Percentiles rank a stretch among this genome's conserved stretches.
Evolutionary conservation across 352 stramenopile genomes (phyloP).

Genomic region (Thraustochytrium striatum): DNA sequence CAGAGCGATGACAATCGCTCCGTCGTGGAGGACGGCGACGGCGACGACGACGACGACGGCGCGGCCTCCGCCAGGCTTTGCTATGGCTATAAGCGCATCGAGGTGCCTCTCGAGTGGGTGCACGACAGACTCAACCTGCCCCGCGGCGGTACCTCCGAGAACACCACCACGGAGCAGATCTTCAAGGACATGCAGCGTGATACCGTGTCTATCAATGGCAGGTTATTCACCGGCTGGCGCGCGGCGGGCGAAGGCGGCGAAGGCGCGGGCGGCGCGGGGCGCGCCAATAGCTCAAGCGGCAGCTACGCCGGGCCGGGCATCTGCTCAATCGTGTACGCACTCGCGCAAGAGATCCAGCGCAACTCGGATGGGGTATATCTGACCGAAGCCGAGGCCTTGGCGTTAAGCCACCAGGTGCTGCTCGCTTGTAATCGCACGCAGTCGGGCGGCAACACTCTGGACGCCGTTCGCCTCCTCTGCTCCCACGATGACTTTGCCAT

Average conservation of each 20-base stretch:
- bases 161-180: slow-evolving; percentile 38
- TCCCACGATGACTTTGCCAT: slow-evolving; percentile 28
- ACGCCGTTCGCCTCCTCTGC: slow-evolving; percentile 33
- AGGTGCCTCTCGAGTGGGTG: slow-evolving; percentile 39
- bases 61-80: neutral
- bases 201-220: slow-evolving; percentile 38
- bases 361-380: slow-evolving; percentile 31
- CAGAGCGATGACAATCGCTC: neutral
- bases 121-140: slow-evolving; percentile 41
- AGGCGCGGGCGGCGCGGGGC: neutral
- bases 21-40: neutral
- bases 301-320: slow-evolving; percentile 21
- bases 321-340: slow-evolving; percentile 25
- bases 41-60: neutral
- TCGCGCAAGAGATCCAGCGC: slow-evolving; percentile 37
- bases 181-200: slow-evolving; percentile 48
- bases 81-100: slow-evolving; percentile 15
- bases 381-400: slow-evolving; percentile 33
- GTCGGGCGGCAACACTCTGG: slow-evolving; percentile 43
- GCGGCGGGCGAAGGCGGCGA: no score
- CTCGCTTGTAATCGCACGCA: slow-evolving; percentile 45
- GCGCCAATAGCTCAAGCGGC: slow-evolving; percentile 23
- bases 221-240: neutral
- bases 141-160: slow-evolving; percentile 12
- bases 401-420: slow-evolving; percentile 31